Percentiles rank a stretch among this genome's conserved stretches.
phyloP scores from a whole-genome alignment of 2,329 filamentous ascomycete genomes.

The Trichoderma semiorbis region DNA sequence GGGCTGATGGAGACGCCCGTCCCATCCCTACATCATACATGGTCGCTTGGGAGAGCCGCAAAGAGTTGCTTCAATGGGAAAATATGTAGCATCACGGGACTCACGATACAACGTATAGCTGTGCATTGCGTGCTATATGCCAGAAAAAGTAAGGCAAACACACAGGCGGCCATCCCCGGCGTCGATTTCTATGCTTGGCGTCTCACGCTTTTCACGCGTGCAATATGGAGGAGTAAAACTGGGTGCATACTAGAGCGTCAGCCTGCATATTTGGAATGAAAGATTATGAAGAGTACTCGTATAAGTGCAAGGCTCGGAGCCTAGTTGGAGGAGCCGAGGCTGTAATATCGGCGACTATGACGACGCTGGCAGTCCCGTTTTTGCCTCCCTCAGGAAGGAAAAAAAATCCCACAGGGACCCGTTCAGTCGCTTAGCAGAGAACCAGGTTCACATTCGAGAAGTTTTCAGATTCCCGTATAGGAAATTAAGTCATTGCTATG shows the following conservation, averaged over 20 bases:
- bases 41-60: background rate
- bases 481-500: background rate
- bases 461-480: background rate
- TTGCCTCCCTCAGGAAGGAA: background rate
- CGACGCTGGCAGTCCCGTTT: background rate
- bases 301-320: background rate
- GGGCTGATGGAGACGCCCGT: constrained; percentile 9
- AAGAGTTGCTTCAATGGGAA: background rate
- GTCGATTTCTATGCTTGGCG: background rate
- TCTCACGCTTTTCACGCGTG: background rate
- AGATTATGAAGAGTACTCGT: background rate
- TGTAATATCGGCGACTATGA: background rate
- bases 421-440: background rate
- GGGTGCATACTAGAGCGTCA: background rate
- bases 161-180: background rate
- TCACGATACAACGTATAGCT: background rate
- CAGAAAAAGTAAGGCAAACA: background rate
- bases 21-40: background rate
- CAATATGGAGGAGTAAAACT: background rate
- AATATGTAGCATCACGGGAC: too few relatives aligned
- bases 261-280: background rate
- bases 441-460: background rate
- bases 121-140: background rate
- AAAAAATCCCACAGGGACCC: background rate
- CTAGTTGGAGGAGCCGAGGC: background rate